Base-by-base conservation (phyloP, 352 stramenopile genomes). In the Globisporangium recalcitrans region DNA sequence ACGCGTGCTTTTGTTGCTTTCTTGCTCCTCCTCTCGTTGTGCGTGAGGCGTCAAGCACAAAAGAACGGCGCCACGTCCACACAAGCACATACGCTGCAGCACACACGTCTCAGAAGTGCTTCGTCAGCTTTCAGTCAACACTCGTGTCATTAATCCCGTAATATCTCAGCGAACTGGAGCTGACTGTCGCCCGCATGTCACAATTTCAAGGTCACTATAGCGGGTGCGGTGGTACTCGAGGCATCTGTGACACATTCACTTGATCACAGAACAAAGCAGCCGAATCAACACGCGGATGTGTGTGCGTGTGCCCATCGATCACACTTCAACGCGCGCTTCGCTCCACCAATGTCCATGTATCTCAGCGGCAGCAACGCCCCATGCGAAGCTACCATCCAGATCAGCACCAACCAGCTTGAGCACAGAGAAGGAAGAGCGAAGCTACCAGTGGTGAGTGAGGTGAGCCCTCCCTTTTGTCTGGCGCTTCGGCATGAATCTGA, bases 101-200 rank as follows among this genome's bases (percentile, higher is more conserved):
- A 29, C 29, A 57, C 29, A 57, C 51, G 29, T 57, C 51, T 57
- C 51, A 57, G 29, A 8, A 29, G n/a, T 13, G 26, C 13, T 26
- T 49, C 42, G 42, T 49, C 42, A 49, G n/a, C 42, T 26, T 27
- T 49, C 42, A 49, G n/a, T 49, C 16, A 26, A 22, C 42, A 26
- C 42, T 3, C 9, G 3, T 26, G 42, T 49, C 42, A 49, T 49
- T 49, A 49, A 46, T 46, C 38, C 16, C 6, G 38, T 46, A 46
- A 46, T 21, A 46, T 21, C 16, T 46, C 16, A 5, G 16, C 38
- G 7, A 46, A 7, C 38, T 21, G 16, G 16, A 21, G 4, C 16
- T 46, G 38, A 46, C 21, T 46, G 21, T 46, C 0, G 14, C 4
- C 38, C 5, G 38, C 38, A 46, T 49, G 42, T 49, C 42, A 22